Percentiles rank a stretch among this genome's conserved stretches.
phyloP scores from a whole-genome alignment of 345 rosid species.

The Gossypium herbaceum region DNA sequence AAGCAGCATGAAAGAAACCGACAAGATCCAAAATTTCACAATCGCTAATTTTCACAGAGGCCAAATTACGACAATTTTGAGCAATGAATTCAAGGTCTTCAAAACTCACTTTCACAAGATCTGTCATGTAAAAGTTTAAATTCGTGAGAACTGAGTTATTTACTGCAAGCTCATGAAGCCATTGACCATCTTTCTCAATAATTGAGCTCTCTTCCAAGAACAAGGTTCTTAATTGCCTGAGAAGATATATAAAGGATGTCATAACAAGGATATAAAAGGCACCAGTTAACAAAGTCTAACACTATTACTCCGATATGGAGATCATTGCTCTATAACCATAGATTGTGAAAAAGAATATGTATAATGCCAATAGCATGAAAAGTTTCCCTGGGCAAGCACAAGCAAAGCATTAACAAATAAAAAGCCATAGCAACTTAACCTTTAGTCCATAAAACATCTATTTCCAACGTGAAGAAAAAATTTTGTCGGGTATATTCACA shows the following conservation, averaged over 20 bases:
- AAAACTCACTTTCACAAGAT: constrained; percentile 43
- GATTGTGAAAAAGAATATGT: background rate
- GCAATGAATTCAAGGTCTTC: constrained; percentile 78
- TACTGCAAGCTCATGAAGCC: constrained; percentile 86
- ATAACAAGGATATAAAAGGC: constrained; percentile 8
- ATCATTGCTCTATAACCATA: background rate
- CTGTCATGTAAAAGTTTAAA: constrained; percentile 77
- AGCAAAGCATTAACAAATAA: background rate
- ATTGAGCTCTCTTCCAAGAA: constrained; percentile 80
- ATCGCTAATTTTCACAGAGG: constrained; percentile 70
- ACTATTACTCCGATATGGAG: background rate
- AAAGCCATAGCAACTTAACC: background rate
- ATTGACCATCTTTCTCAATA: constrained; percentile 61
- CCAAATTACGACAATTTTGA: constrained; percentile 57
- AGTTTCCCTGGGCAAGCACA: background rate
- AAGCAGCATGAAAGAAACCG: constrained; percentile 64
- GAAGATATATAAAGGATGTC: constrained; percentile 5
- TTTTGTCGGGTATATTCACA: background rate
- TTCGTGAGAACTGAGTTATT: constrained; percentile 70
- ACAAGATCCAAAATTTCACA: constrained; percentile 64
- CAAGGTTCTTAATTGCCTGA: constrained; percentile 72
- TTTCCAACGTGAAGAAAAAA: background rate
- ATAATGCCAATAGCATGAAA: background rate
- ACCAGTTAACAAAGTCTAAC: constrained; percentile 13
- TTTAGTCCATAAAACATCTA: background rate